Evolutionary conservation across 805 yeast genomes (phyloP).

Genomic region (Metschnikowia similis): DNA sequence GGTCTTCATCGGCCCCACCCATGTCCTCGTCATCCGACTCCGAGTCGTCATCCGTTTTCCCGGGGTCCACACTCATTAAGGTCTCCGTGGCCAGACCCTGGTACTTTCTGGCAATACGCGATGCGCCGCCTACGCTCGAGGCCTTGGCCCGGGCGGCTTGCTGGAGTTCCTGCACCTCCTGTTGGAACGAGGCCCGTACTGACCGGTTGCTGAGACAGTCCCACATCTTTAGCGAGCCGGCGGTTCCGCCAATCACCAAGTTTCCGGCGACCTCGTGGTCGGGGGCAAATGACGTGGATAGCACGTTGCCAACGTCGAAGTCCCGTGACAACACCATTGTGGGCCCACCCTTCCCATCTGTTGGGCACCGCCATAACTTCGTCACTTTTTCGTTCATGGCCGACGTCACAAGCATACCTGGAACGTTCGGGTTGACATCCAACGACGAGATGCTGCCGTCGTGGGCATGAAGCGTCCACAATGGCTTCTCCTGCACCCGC

Average conservation of each 20-base stretch:
- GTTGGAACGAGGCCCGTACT: constrained; percentile 65
- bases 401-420: constrained; percentile 76
- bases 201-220: constrained; percentile 80
- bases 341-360: constrained; percentile 47
- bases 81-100: constrained; percentile 47
- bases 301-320: constrained; percentile 90
- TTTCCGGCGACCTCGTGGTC: constrained; percentile 85
- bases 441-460: constrained; percentile 88
- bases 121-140: constrained; percentile 49
- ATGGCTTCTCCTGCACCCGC: constrained; percentile 59
- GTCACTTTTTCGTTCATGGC: constrained; percentile 87
- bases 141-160: constrained; percentile 56
- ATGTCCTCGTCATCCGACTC: constrained; percentile 51
- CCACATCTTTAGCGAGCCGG: constrained; percentile 85
- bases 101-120: constrained; percentile 76
- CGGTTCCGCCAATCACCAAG: constrained; percentile 82
- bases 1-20: constrained; percentile 5
- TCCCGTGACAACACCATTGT: constrained; percentile 88
- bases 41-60: constrained; percentile 51
- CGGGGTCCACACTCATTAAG: constrained; percentile 60
- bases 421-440: constrained; percentile 60
- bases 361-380: constrained; percentile 80
- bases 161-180: constrained; percentile 54
- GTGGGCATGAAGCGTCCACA: constrained; percentile 97
- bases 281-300: constrained; percentile 76